phyloP scores from a whole-genome alignment of 108 stramenopile species.

The Fragilaria radians region DNA sequence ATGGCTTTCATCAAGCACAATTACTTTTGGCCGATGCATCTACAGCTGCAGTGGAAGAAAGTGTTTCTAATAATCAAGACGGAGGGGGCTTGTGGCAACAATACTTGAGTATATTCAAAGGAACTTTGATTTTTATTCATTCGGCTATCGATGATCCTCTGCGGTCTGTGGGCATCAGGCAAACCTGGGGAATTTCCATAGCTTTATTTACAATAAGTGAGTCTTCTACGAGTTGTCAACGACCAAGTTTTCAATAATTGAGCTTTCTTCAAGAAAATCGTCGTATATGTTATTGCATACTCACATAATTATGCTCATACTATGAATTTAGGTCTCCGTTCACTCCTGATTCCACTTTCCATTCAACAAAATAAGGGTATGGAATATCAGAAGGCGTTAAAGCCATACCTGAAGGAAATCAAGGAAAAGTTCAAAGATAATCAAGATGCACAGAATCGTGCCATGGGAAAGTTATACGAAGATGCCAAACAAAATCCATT shows the following conservation, averaged over 20 bases:
- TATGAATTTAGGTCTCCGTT: conserved; percentile 60
- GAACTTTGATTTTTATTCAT: conserved; percentile 45
- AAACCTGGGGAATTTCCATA: conserved; percentile 79
- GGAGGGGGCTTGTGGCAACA: conserved; percentile 41
- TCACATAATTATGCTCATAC: no score
- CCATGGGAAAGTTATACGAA: conserved; percentile 87
- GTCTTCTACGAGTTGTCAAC: no score
- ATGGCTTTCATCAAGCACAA: not conserved
- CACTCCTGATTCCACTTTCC: conserved; percentile 82
- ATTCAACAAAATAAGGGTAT: conserved; percentile 82
- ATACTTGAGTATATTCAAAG: conserved; percentile 53
- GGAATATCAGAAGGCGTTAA: conserved; percentile 87
- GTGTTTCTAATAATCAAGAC: not conserved
- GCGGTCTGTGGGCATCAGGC: conserved; percentile 45
- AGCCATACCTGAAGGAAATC: conserved; percentile 87
- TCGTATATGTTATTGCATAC: no score
- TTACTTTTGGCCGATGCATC: conserved; percentile 2
- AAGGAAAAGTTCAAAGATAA: conserved; percentile 86
- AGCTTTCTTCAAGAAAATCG: no score
- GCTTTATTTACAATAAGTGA: conserved; percentile 69
- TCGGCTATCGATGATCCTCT: conserved; percentile 55
- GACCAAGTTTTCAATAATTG: no score
- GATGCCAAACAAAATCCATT: conserved; percentile 93
- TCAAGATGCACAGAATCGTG: conserved; percentile 80
- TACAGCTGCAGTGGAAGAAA: conserved; percentile 19